Evolutionary conservation across 768 basidiomycete genomes (phyloP).

Genomic region (Cystofilobasidium macerans): DNA sequence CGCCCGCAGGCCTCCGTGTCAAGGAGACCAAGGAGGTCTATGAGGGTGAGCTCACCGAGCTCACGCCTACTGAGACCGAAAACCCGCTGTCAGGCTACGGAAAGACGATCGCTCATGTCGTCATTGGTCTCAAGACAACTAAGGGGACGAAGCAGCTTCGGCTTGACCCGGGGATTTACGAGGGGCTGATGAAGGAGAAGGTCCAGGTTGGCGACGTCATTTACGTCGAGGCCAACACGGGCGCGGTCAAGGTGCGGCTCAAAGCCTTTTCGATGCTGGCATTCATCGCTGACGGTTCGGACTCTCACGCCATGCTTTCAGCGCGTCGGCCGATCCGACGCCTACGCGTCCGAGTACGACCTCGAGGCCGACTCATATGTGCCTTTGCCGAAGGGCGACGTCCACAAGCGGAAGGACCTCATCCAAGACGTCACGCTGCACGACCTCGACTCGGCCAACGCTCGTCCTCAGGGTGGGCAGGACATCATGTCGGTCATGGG

Average conservation of each 20-base stretch:
- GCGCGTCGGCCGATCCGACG: conserved; percentile 93
- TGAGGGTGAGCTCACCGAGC: conserved; percentile 94
- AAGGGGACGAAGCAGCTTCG: conserved; percentile 89
- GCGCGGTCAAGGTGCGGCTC: conserved; percentile 75
- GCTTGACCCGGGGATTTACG: conserved; percentile 89
- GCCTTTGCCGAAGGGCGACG: conserved; percentile 89
- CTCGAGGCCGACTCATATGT: conserved; percentile 98
- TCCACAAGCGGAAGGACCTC: conserved; percentile 89
- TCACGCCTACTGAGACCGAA: conserved; percentile 91
- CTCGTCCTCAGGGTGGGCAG: conserved; percentile 77
- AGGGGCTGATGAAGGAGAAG: conserved; percentile 93
- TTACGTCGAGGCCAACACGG: conserved; percentile 85
- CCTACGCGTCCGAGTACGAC: conserved; percentile 94
- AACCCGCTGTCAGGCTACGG: conserved; percentile 96
- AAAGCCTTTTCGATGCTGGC: too few relatives aligned
- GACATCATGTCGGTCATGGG: conserved; percentile 98
- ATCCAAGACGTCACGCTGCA: conserved; percentile 92
- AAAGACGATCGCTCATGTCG: conserved; percentile 95
- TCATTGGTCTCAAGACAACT: conserved; percentile 88
- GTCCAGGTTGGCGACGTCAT: conserved; percentile 94
- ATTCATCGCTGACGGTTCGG: too few relatives aligned
- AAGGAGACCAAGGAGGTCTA: conserved; percentile 99
- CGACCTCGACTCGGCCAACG: conserved; percentile 92
- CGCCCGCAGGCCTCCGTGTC: conserved; percentile 70
- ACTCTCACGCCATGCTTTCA: conserved; percentile 38